phyloP scores from a whole-genome alignment of 495 filamentous ascomycete species.

The Pseudoneurospora amorphoporcata region DNA sequence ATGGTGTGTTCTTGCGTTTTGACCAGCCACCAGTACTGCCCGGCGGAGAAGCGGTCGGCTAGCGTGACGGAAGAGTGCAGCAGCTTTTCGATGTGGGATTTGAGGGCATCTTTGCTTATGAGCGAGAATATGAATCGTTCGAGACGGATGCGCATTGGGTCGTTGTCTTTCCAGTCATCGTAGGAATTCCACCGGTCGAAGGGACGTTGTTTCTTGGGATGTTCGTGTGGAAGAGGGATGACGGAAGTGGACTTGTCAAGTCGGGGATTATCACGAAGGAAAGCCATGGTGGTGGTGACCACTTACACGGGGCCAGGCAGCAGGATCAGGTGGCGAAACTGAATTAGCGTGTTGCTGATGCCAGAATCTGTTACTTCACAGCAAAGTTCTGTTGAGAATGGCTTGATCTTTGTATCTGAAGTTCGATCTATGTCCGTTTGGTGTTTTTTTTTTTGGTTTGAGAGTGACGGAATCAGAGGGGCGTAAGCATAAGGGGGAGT shows the following conservation, averaged over 20 bases:
- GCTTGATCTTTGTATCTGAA: background rate
- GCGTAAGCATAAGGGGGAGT: background rate
- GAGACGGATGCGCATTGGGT: slow-evolving; percentile 18
- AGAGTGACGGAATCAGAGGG: background rate
- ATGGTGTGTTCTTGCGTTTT: slow-evolving; percentile 19
- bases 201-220: slow-evolving; percentile 2
- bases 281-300: background rate
- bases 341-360: background rate
- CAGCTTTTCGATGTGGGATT: slow-evolving; percentile 10
- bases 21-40: slow-evolving; percentile 19
- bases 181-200: slow-evolving; percentile 20
- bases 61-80: slow-evolving; percentile 10
- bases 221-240: background rate
- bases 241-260: background rate
- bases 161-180: slow-evolving; percentile 18
- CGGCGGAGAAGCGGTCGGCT: slow-evolving; percentile 23
- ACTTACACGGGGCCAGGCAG: background rate
- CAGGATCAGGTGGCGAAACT: background rate
- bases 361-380: background rate
- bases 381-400: background rate
- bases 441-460: background rate
- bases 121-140: slow-evolving; percentile 9
- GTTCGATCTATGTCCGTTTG: background rate
- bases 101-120: slow-evolving; percentile 16
- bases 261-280: background rate